These are phyloP conservation scores for Periglandula ipomoeae DNA, from an alignment of 2,329 filamentous ascomycete species.

Conservation along the genomic window DNA sequence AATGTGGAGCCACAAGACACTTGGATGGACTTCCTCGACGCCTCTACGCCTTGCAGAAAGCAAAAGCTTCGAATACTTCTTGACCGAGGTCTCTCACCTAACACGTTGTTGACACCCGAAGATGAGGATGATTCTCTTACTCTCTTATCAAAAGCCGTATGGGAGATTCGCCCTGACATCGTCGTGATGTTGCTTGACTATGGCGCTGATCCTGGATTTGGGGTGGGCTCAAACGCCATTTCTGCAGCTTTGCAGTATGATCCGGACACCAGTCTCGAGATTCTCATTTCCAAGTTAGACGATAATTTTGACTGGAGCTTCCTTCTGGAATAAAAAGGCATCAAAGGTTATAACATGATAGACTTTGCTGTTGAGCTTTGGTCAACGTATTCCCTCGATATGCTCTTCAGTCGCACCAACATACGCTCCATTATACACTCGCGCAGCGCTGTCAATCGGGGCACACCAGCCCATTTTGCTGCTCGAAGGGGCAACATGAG, in stretches of 20 bases:
- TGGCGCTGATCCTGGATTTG: conserved; percentile 1
- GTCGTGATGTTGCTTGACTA: background rate
- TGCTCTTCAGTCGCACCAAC: background rate
- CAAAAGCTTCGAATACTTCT: background rate
- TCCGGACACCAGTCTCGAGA: background rate
- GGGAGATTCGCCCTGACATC: background rate
- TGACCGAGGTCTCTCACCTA: background rate
- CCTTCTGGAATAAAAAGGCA: background rate
- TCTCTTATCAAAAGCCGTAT: background rate
- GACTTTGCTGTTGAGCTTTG: conserved; percentile 1
- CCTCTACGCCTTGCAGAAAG: too few relatives aligned
- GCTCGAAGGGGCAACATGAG: background rate
- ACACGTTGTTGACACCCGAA: background rate
- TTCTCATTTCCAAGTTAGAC: background rate
- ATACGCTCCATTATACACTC: background rate
- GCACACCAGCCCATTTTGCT: conserved; percentile 2
- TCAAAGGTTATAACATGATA: background rate
- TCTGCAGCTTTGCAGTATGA: background rate
- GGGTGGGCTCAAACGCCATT: background rate
- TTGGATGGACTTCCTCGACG: too few relatives aligned
- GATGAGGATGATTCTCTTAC: background rate
- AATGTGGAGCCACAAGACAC: too few relatives aligned
- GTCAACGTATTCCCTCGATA: background rate
- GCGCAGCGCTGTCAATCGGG: conserved; percentile 1
- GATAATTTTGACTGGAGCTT: background rate